Evolutionary conservation across 306 rosid genomes (phyloP), one percentile per base, ranked within the genome.

Genomic region (Corylus avellana): DNA sequence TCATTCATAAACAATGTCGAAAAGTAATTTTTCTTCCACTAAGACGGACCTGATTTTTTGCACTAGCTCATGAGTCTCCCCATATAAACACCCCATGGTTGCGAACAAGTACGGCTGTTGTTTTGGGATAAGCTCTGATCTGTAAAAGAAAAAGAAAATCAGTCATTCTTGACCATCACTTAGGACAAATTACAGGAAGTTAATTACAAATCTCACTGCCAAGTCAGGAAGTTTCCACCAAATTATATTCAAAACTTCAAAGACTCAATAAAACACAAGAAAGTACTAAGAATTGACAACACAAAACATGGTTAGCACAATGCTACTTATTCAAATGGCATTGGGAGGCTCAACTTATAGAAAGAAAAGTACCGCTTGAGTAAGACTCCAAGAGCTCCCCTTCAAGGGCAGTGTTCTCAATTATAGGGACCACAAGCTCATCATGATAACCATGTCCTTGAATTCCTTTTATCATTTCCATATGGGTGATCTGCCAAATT

Each of bases 391-490:
- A 89, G 66, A 95, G 97, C 87, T 91, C 97, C 78, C 81, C 86
- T 85, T 95, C 98, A 12, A 86, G 87, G 74, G 98, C 93, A 2
- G 94, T 91, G 85, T 95, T 95, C 85, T 95, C 97, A 76, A 95
- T 91, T 20, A 95, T 92, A 7, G 98, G 98, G 68, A 95, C 90
- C 83, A 95, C 97, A 71, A 95, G 92, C 84, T 95, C 98, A 84
- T 95, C 98, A 85, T 90, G 84, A 85, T 95, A 95, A 74, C 98
- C 98, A 84, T 95, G 97, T 75, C 97, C 98, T 82, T 92, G 80
- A 87, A 95, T 95, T 85, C 97, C 98, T 87, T 95, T 95, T 80
- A 95, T 95, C 98, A 94, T 94, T 88, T 94, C 98, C 98, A 95
- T 92, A 85, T 95, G 97, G 78, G 95, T 89, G 63, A 95, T 95